Evolutionary conservation across 2,329 filamentous ascomycete genomes (phyloP), one percentile per base, ranked within the genome.

Genomic region (Zymoseptoria crescenta): DNA sequence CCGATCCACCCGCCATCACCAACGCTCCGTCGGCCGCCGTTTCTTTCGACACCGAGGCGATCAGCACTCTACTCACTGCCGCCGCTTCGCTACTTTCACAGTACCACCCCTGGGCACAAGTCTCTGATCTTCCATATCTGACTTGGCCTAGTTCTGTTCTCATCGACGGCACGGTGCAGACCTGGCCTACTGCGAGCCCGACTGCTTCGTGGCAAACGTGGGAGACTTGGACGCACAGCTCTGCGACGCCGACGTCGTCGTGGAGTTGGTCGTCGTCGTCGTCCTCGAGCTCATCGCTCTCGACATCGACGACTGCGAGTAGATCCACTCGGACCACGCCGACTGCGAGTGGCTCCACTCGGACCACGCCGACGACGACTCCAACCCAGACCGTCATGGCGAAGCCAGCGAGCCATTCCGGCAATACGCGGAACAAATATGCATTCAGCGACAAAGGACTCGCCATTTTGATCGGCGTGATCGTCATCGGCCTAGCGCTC

Each of bases 381-480:
- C 29, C 52, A 24, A 30, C 52, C 2, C 28, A 24, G 8, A 41
- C 20, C 16, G 8, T 56, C 30, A 52, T 56, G n/a, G 30, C 45
- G 1, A 51, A 8, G 10, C 19, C 48, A 21, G n/a, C 49, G 28
- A 21, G 51, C 20, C 16, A 9, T 7, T 8, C 27, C 41, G 54
- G 1, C 19, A n/a, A 27, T 29, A 28, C 49, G 13, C 4, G 8
- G 8, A 7, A 45, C 20, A 27, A 35, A 24, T 20, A 49, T 13
- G 7, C 51, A 29, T 28, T n/a, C 20, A 21, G 49, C 49, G 59
- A 61, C 53, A 53, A 49, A 45, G 16, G 8, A 10, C 30, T 58
- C 2, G 59, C 56, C 5, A 56, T 56, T 9, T 28, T 56, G 8
- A 54, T 56, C 4, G 59, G 59, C 21, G 28, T 55, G 19, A 27